Evolutionary conservation across 192 early-diverging fungal species (phyloP), one percentile per base, ranked within the genome.

Genomic region (Thoreauomyces humboldtii): DNA sequence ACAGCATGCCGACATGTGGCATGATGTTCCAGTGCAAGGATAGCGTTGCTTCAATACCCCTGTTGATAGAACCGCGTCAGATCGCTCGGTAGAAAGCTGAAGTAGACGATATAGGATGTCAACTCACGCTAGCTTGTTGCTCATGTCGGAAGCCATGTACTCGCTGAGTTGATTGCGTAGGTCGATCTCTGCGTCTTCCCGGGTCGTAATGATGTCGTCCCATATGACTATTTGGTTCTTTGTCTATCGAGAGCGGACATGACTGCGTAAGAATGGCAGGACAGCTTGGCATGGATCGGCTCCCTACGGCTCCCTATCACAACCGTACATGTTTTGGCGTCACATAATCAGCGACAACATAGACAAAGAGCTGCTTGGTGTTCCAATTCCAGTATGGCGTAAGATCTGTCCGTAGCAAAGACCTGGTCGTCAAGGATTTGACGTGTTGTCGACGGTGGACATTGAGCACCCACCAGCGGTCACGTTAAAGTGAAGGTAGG

Each of bases 291-390:
- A 27, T 14, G 4, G 38, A n/a, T 46, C 41, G 51, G 61, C 24
- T 36, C n/a, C n/a, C n/a, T n/a, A n/a, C n/a, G n/a, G n/a, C n/a
- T n/a, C n/a, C n/a, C n/a, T n/a, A n/a, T n/a, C 5, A 31, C 50
- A 27, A 4, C 46, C 78, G 70, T 75, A 92, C 88, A 67, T 91
- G 84, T 25, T 77, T 71, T 19, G 78, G 73, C 7, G 88, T 88
- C 35, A 73, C 72, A 69, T 89, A 95, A 63, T 95, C 90, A 9
- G 82, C 88, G 7, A 91, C 83, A 21, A 88, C 74, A 41, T 80
- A 83, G 36, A 92, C 82, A 81, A 93, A 93, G 27, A 95, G 67
- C 71, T 91, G 88, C 68, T 95, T 95, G 32, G 91, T 91, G 63
- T 95, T 95, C 91, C 91, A 95, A 63, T 92, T 86, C 71, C 92